These are phyloP conservation scores for Gnomoniopsis smithogilvyi DNA, from an alignment of 2,329 filamentous ascomycete genomes.

Conservation along the genomic window DNA sequence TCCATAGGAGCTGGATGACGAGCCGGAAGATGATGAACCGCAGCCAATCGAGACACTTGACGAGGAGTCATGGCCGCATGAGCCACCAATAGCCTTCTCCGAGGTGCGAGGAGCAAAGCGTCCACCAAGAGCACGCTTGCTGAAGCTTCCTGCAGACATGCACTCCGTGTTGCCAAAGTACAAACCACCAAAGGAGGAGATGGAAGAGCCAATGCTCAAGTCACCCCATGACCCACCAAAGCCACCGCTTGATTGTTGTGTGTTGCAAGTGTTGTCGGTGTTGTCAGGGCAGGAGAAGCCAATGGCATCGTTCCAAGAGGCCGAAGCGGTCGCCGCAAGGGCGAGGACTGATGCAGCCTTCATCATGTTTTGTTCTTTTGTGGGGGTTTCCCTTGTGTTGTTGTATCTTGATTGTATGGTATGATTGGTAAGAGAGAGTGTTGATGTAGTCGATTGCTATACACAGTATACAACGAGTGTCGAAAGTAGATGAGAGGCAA, in stretches of 20 bases:
- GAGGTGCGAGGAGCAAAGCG: slow-evolving; percentile 47
- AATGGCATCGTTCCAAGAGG: slow-evolving; percentile 35
- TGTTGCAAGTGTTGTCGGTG: slow-evolving; percentile 73
- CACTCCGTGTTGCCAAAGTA: slow-evolving; percentile 72
- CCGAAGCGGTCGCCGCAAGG: slow-evolving; percentile 49
- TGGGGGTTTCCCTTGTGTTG: slow-evolving; percentile 1
- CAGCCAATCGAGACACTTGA: slow-evolving; percentile 58
- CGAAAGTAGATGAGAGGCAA: slow-evolving; percentile 33
- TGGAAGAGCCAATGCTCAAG: slow-evolving; percentile 52
- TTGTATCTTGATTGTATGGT: slow-evolving; percentile 3
- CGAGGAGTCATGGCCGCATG: slow-evolving; percentile 41
- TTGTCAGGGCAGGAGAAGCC: slow-evolving; percentile 67
- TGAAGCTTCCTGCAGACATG: slow-evolving; percentile 43
- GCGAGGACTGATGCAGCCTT: slow-evolving; percentile 44
- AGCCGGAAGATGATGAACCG: slow-evolving; percentile 15
- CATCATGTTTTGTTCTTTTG: slow-evolving; percentile 45
- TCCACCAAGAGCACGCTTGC: slow-evolving; percentile 49
- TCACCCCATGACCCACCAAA: slow-evolving; percentile 63
- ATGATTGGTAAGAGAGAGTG: slow-evolving; percentile 5
- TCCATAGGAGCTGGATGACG: not conserved
- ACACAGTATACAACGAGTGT: slow-evolving; percentile 23
- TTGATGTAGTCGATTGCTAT: slow-evolving; percentile 10
- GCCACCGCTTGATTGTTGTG: slow-evolving; percentile 60
- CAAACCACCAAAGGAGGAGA: slow-evolving; percentile 69
- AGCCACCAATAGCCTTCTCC: slow-evolving; percentile 60